Evolutionary conservation across 352 stramenopile genomes (phyloP), one percentile per base, ranked within the genome.

Genomic region (Phytophthora litchii): DNA sequence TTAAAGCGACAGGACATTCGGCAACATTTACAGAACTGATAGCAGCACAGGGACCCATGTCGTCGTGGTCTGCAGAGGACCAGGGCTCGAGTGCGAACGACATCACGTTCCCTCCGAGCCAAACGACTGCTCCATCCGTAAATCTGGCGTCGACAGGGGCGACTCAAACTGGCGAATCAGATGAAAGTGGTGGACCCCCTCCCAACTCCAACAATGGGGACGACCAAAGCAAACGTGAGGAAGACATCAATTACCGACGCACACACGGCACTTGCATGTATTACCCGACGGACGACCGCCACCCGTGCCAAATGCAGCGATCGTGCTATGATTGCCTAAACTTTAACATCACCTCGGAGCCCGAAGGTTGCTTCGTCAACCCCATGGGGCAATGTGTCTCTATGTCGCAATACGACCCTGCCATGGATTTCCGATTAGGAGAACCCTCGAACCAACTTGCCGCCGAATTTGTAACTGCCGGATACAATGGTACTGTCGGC

Each of bases 271-370:
- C 58, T 3, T 83, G 74, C 41, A 54, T 47, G 49, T 80, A 53
- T 41, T 83, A 83, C 60, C 71, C 74, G 35, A 68, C 58, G 14
- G 51, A 67, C 49, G 60, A 76, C 31, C 54, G 45, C 34, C 76
- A 76, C 25, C 50, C 59, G 38, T 83, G 74, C 37, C 60, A 75
- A 23, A 54, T 76, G 3, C 74, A 71, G 47, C 71, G 74, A 4
- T 74, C 60, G 34, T 83, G 74, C 61, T 83, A 71, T 56, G 74
- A 83, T 46, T 83, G 74, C 44, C 65, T 83, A 13, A 83, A 83
- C 35, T 81, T 76, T 53, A 64, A 70, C 34, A 62, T 83, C 34
- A 54, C 54, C 10, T 55, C 42, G 42, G 72, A 79, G 32, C 36
- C 69, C 13, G 37, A 51, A 4, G 71, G 74, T 3, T 83, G 74